Conservation (phyloP, 495 filamentous ascomycete species). For the Penicillium roqueforti region DNA sequence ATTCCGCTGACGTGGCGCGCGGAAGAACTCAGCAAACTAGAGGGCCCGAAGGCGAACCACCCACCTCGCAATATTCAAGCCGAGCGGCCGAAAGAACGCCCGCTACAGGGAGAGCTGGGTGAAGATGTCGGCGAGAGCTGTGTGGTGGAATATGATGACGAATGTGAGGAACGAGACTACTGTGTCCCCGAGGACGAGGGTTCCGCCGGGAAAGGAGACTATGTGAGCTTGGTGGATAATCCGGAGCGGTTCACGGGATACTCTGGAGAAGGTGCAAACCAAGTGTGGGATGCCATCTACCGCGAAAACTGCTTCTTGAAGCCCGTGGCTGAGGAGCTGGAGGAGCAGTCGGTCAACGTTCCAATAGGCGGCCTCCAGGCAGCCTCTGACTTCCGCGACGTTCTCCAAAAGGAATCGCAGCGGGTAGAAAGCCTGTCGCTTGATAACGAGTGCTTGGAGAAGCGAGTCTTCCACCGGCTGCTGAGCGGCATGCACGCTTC, state of each 20-base stretch:
- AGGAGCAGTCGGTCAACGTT: slow-evolving; percentile 26
- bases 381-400: slow-evolving; percentile 75
- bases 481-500: slow-evolving; percentile 97
- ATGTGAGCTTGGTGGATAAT: slow-evolving; percentile 89
- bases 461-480: slow-evolving; percentile 93
- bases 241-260: slow-evolving; percentile 96
- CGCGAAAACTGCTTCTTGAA: slow-evolving; percentile 94
- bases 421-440: slow-evolving; percentile 63
- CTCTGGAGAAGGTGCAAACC: slow-evolving; percentile 70
- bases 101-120: slow-evolving; percentile 78
- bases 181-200: slow-evolving; percentile 95
- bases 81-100: slow-evolving; percentile 61
- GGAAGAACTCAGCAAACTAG: slow-evolving; percentile 85
- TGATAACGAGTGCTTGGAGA: slow-evolving; percentile 93
- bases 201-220: slow-evolving; percentile 82
- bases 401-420: slow-evolving; percentile 68
- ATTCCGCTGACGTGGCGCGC: slow-evolving; percentile 89
- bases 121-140: slow-evolving; percentile 90
- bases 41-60: slow-evolving; percentile 86
- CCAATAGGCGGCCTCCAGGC: slow-evolving; percentile 53
- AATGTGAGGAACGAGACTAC: slow-evolving; percentile 96
- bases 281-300: slow-evolving; percentile 96
- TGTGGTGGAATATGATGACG: slow-evolving; percentile 94
- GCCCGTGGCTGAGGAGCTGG: slow-evolving; percentile 41
- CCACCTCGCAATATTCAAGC: slow-evolving; percentile 68